phyloP scores from a whole-genome alignment of 495 filamentous ascomycete species.

The Pyrenopolyporus hunteri region DNA sequence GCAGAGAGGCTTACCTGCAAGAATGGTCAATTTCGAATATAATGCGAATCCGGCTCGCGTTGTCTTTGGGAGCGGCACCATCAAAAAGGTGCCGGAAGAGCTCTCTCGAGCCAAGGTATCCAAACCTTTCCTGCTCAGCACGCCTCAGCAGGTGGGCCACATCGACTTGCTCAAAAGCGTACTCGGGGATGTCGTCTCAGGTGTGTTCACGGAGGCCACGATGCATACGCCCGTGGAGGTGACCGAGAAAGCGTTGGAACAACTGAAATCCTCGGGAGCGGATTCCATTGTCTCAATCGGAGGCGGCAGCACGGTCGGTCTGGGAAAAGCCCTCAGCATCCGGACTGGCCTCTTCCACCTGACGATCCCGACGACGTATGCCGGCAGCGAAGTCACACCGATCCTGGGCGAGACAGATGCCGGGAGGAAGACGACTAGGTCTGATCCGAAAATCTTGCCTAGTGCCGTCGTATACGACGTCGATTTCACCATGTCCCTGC shows the following conservation, averaged over 20 bases:
- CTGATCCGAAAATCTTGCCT: conserved; percentile 68
- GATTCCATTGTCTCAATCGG: conserved; percentile 65
- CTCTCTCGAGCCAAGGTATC: conserved; percentile 60
- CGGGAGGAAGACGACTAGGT: conserved; percentile 68
- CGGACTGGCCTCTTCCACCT: conserved; percentile 68
- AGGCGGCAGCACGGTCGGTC: conserved; percentile 68
- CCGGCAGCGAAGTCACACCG: conserved; percentile 72
- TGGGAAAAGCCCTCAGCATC: conserved; percentile 71
- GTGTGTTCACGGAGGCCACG: conserved; percentile 66
- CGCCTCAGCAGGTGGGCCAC: conserved; percentile 60
- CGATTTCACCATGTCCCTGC: conserved; percentile 70
- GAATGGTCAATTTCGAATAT: conserved; percentile 70
- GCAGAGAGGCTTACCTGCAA: neutral
- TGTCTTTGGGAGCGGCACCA: conserved; percentile 66
- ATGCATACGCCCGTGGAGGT: conserved; percentile 73
- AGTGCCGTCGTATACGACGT: conserved; percentile 74
- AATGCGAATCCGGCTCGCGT: conserved; percentile 64
- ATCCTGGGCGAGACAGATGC: conserved; percentile 70
- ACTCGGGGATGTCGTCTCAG: conserved; percentile 58
- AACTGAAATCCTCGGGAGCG: conserved; percentile 40
- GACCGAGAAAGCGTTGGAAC: conserved; percentile 65
- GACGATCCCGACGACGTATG: conserved; percentile 72
- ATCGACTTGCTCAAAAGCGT: conserved; percentile 57
- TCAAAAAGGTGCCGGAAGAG: conserved; percentile 66
- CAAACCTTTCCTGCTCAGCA: conserved; percentile 64